Base-by-base conservation (phyloP, 805 yeast genomes). In the Starmera quercuum region DNA sequence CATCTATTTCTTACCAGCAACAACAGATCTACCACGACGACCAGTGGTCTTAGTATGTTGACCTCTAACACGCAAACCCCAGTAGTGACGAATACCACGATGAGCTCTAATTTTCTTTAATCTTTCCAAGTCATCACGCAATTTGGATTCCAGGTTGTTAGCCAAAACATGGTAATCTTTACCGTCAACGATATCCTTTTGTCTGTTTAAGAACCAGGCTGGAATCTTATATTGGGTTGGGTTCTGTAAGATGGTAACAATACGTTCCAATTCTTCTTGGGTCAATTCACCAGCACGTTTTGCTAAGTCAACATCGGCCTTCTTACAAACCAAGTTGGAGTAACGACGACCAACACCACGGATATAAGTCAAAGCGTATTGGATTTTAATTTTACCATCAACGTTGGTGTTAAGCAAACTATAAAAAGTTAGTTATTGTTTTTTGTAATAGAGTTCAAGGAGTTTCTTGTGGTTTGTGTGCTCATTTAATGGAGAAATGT, bases 271-370 rank as follows among this genome's bases (percentile, higher is more conserved):
- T 78, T 92, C 99, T 83, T 92, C 99, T 73, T 92, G 98, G 70
- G 98, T 88, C 70, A 92, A 86, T 77, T 92, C 98, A 84, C 99
- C 99, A 63, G 99, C 99, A 74, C 99, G 85, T 83, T 92, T 92
- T 73, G 72, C 63, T 73, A 94, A 81, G 70, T 85, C 95, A 66
- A 92, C 94, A 79, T 92, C 99, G 63, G 99, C 99, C 83, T 90
- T 94, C 85, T 94, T 94, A 81, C 97, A 92, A 66, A 92, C 96
- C 76, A 92, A 78, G 88, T 94, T 92, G 73, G 98, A 78, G 84
- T 90, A 94, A 78, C 99, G 92, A 75, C 97, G 94, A 78, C 98
- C 98, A 63, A 92, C 97, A 88, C 99, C 99, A 78, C 96, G 85
- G 70, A 92, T 94, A 75, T 88, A 83, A 80, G 98, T 88, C 76